A percentile compares a stretch with the other conserved stretches of the same genome.
These are phyloP conservation scores for Escovopsis sp. DNA, from an alignment of 2,329 filamentous ascomycete species.

Conservation along the genomic window DNA sequence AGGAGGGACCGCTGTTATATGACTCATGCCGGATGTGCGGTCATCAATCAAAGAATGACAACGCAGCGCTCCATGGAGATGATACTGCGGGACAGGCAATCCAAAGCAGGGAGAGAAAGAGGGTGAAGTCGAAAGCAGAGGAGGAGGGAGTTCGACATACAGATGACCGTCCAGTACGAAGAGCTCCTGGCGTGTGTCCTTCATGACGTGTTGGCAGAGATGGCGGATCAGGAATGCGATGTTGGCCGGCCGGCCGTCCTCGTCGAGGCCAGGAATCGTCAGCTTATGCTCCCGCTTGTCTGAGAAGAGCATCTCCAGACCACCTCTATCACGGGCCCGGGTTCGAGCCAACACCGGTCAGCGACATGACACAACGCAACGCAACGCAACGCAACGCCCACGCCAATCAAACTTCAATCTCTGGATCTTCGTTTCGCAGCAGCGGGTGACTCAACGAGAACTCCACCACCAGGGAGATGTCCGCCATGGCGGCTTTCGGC, in stretches of 20 bases:
- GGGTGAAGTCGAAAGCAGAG: background rate
- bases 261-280: conserved; percentile 47
- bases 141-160: conserved; percentile 39
- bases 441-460: too few species aligned
- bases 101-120: background rate
- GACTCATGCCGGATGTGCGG: too few species aligned
- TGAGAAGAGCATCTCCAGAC: conserved; percentile 85
- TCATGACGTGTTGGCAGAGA: conserved; percentile 72
- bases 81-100: background rate
- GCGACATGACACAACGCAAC: background rate
- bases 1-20: too few species aligned
- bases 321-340: conserved; percentile 45
- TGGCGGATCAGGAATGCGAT: conserved; percentile 65
- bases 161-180: conserved; percentile 80
- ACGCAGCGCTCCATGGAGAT: too few species aligned
- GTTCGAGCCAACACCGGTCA: background rate
- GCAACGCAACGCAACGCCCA: too few species aligned
- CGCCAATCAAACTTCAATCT: too few species aligned
- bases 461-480: too few species aligned
- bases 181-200: conserved; percentile 69
- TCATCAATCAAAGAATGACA: too few species aligned
- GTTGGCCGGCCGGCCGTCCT: conserved; percentile 46
- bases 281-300: conserved; percentile 63
- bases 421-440: too few species aligned
- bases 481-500: too few species aligned